Base-by-base conservation (phyloP, 495 filamentous ascomycete genomes). In the Neurospora tetrasperma region DNA sequence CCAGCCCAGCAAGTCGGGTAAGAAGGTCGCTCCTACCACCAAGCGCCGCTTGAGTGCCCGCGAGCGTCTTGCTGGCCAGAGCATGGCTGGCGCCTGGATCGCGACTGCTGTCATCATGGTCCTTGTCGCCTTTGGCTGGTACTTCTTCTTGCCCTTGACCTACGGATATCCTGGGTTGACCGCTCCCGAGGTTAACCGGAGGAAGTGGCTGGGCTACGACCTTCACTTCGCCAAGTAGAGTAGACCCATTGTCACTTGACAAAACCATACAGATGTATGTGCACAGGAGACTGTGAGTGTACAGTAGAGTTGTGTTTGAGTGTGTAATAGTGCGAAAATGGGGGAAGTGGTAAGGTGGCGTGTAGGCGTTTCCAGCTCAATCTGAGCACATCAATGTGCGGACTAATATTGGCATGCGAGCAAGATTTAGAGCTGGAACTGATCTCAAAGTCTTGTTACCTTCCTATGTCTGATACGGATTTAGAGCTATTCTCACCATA, bases 141-240 rank as follows among this genome's bases (percentile, higher is more conserved):
- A 89, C 80, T 98, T 94, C 87, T 99, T 94, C 85, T 87, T 94
- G 70, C 96, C 96, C 27, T 83, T 99, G 79, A 99, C 96, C 12
- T 98, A 98, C 81, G 96, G 96, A 31, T 93, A 91, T 72, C 96
- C 96, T 2, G 96, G 96, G n/a, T 86, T 99, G 81, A 90, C 84
- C 73, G 90, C 94, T 11, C 90, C 90, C 11, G 86, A 93, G 77
- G 94, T 99, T 54, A 80, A 91, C 71, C 89, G 92, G 69, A 89
- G 96, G 81, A 97, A 97, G 84, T 99, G 94, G 96, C 85, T 98
- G 78, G 91, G 91, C 68, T 99, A 99, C 81, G 96, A 99, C 83
- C 86, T 99, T 81, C 96, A 99, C 85, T 99, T 98, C 84, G 96
- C 96, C 44, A 99, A 99, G 88, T 99, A 92, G 83, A 99, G 88